Evolutionary conservation across 1,284 basidiomycete genomes (phyloP).

Genomic region (Kalmanozyma brasiliensis): DNA sequence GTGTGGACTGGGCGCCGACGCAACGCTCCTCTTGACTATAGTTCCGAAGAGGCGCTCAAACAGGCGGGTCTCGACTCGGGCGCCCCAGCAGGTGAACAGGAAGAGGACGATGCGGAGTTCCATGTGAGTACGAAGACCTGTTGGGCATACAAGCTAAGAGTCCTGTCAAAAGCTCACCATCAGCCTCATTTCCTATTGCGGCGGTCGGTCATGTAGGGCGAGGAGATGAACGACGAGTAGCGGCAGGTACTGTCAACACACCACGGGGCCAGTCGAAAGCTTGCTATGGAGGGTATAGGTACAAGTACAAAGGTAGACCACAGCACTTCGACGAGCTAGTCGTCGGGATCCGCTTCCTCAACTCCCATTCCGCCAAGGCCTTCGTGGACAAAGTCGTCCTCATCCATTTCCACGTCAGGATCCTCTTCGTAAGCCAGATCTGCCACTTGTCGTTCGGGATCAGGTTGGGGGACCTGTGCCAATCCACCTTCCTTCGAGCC

Average conservation of each 20-base stretch:
- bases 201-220: constrained; percentile 9
- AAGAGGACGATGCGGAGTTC: constrained; percentile 56
- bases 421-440: constrained; percentile 61
- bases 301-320: constrained; percentile 18
- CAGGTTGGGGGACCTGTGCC: constrained; percentile 42
- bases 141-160: not conserved
- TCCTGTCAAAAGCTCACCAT: not conserved
- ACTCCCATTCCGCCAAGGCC: constrained; percentile 40
- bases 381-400: constrained; percentile 57
- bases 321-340: constrained; percentile 13
- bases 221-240: constrained; percentile 36
- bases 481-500: constrained; percentile 48
- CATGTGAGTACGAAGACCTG: constrained; percentile 19
- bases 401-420: constrained; percentile 58
- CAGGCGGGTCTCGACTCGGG: constrained; percentile 48
- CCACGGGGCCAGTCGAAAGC: not conserved
- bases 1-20: constrained; percentile 49
- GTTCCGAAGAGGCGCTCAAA: constrained; percentile 55
- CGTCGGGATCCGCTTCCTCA: constrained; percentile 68
- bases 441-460: constrained; percentile 47
- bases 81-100: constrained; percentile 26
- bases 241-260: not conserved
- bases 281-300: constrained; percentile 17
- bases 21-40: constrained; percentile 55
- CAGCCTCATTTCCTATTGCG: not conserved